phyloP scores from a whole-genome alignment of 768 basidiomycete genomes.

The Suillus decipiens region DNA sequence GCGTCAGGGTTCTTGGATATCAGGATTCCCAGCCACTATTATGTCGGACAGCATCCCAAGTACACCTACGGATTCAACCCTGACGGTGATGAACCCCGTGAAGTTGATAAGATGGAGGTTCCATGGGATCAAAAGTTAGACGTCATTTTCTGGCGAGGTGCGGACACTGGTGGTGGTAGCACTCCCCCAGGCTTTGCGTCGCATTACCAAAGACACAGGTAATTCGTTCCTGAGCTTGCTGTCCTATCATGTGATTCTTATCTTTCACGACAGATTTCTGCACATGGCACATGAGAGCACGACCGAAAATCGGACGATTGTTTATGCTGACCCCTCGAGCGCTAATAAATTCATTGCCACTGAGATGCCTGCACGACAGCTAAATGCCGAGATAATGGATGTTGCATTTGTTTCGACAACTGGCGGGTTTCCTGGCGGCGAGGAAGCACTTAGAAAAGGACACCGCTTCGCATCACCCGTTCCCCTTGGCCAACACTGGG shows the following conservation, averaged over 20 bases:
- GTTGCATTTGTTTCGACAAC: conserved; percentile 81
- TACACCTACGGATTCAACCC: conserved; percentile 95
- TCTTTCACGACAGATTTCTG: conserved; percentile 51
- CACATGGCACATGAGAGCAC: conserved; percentile 66
- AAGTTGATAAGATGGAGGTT: conserved; percentile 82
- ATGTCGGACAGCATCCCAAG: conserved; percentile 76
- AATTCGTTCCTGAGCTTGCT: conserved; percentile 19
- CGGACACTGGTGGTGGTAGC: conserved; percentile 92
- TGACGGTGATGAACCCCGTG: conserved; percentile 67
- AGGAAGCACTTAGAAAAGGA: conserved; percentile 58
- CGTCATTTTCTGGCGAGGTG: conserved; percentile 92
- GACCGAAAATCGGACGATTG: conserved; percentile 57
- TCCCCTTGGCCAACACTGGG: conserved; percentile 85
- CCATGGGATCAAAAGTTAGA: conserved; percentile 90
- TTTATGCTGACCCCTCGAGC: conserved; percentile 66
- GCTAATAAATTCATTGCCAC: conserved; percentile 62
- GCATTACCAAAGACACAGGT: conserved; percentile 88
- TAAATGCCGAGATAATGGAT: conserved; percentile 87
- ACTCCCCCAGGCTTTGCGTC: conserved; percentile 81
- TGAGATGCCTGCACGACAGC: conserved; percentile 52
- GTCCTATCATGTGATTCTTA: conserved; percentile 4
- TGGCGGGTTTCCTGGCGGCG: conserved; percentile 76
- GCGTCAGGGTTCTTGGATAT: conserved; percentile 87
- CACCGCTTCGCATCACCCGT: conserved; percentile 77
- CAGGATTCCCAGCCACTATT: conserved; percentile 95